Base-by-base conservation (phyloP, 768 basidiomycete species). In the Agaricus sinodeliciosus region DNA sequence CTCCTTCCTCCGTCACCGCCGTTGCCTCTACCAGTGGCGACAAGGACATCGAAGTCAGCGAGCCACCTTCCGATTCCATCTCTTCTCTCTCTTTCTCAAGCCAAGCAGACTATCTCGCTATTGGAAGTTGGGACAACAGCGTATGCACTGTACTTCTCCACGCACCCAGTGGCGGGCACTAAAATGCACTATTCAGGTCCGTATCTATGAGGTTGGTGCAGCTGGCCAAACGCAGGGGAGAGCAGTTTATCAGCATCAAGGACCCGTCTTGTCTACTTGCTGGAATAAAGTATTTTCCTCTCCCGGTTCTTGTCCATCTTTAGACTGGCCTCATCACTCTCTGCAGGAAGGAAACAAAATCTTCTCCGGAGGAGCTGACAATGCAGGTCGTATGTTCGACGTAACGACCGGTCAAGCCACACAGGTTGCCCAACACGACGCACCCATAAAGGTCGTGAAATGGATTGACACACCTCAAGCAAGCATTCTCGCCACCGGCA, bases 81-180 rank as follows among this genome's bases (percentile, higher is more conserved):
- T 94, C 92, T 2, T 80, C 83, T 2, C 67, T 97, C 47, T 70
- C 87, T 1, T 97, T 94, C 71, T 93, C 90, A 0, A 80, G 87
- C 5, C 84, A 81, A 15, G 87, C 87, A 8, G 91, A 95, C 63
- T 89, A 90, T 63, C 78, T 98, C 22, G 93, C 94, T 8, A 94
- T 94, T 11, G 93, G 84, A 50, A 88, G 86, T 59, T 98, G 95
- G 95, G 89, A 90, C 63, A 94, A 92, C 64, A 90, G 90, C 68
- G 94, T 93, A 59, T 40, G 81, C 68, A 12, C 12, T 34, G 19
- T n/a, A 16, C 15, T 15, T 50, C 42, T 19, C 11, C 37, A 13
- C 41, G 31, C 34, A 15, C 26, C 27, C 46, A 42, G 31, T 36
- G 43, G 18, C 40, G 55, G 49, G 50, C 63, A 50, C 41, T 60